These are phyloP conservation scores for Acephala macrosclerotiorum DNA, from an alignment of 2,329 filamentous ascomycete genomes.

Conservation along the genomic window DNA sequence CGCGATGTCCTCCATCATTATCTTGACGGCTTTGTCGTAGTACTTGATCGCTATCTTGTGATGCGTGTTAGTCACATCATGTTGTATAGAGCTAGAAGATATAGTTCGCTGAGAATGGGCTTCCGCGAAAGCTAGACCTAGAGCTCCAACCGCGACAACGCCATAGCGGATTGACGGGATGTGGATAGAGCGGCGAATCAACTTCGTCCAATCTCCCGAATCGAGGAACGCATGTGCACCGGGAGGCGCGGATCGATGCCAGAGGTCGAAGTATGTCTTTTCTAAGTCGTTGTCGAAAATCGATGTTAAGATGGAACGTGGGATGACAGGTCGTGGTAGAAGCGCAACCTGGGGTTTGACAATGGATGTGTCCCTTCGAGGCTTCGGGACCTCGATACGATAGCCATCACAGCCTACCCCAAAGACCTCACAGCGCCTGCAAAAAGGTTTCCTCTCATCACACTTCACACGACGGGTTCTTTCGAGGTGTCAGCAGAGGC, in stretches of 20 bases:
- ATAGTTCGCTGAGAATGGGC: neutral
- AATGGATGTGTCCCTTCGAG: neutral
- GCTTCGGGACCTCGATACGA: neutral
- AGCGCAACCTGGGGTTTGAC: neutral
- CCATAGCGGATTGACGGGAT: conserved; percentile 18
- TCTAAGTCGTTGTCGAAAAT: neutral
- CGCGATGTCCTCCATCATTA: conserved; percentile 8
- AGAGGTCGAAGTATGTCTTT: neutral
- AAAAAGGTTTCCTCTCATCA: conserved; percentile 5
- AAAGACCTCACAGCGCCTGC: conserved; percentile 2
- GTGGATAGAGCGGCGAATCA: conserved; percentile 10
- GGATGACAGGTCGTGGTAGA: neutral
- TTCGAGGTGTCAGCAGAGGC: neutral
- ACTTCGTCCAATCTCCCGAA: neutral
- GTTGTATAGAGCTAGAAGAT: neutral
- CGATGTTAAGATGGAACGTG: neutral
- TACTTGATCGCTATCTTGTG: conserved; percentile 15
- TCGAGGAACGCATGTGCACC: neutral
- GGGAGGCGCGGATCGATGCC: neutral
- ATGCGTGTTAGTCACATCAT: conserved; percentile 12
- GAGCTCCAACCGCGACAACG: conserved; percentile 18
- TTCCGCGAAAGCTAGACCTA: conserved; percentile 8
- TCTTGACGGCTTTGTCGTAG: conserved; percentile 17
- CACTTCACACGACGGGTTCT: conserved; percentile 15
- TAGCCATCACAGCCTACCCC: conserved; percentile 12